Conservation (phyloP, 2,329 filamentous ascomycete genomes). For the Alternaria sp. region DNA sequence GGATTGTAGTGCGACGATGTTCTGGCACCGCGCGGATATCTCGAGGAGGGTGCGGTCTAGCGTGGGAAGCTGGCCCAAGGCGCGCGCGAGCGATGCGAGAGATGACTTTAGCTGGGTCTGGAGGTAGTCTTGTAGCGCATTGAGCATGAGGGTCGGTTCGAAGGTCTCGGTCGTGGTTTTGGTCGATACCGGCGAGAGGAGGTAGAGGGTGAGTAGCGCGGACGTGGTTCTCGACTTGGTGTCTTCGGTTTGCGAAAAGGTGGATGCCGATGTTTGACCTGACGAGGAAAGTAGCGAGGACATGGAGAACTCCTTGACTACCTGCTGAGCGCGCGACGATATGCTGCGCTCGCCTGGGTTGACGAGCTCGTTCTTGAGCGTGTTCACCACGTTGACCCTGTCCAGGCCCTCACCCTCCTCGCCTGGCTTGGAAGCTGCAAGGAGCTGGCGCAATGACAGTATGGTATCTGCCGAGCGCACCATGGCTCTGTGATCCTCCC, state of each 20-base stretch:
- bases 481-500: constrained; percentile 78
- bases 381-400: constrained; percentile 73
- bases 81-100: constrained; percentile 74
- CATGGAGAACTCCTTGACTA: constrained; percentile 84
- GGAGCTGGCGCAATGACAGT: constrained; percentile 74
- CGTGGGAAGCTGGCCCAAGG: constrained; percentile 78
- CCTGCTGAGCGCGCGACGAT: constrained; percentile 75
- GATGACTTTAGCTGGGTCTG: constrained; percentile 81
- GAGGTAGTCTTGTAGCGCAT: constrained; percentile 80
- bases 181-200: constrained; percentile 73
- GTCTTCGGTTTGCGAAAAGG: constrained; percentile 72
- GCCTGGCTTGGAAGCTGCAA: constrained; percentile 70
- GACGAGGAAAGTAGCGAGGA: constrained; percentile 57
- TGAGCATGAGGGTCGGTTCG: constrained; percentile 74
- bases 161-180: constrained; percentile 58
- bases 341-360: constrained; percentile 75
- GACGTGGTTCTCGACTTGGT: constrained; percentile 75
- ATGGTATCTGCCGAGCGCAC: constrained; percentile 84
- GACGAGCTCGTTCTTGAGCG: constrained; percentile 72
- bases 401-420: constrained; percentile 81
- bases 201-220: constrained; percentile 77
- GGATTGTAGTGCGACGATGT: constrained; percentile 84
- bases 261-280: constrained; percentile 48
- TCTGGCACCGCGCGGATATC: constrained; percentile 84
- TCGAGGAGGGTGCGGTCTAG: constrained; percentile 84